Evolutionary conservation across 495 filamentous ascomycete genomes (phyloP), one percentile per base, ranked within the genome.

Genomic region (Friedmanniomyces simplex): DNA sequence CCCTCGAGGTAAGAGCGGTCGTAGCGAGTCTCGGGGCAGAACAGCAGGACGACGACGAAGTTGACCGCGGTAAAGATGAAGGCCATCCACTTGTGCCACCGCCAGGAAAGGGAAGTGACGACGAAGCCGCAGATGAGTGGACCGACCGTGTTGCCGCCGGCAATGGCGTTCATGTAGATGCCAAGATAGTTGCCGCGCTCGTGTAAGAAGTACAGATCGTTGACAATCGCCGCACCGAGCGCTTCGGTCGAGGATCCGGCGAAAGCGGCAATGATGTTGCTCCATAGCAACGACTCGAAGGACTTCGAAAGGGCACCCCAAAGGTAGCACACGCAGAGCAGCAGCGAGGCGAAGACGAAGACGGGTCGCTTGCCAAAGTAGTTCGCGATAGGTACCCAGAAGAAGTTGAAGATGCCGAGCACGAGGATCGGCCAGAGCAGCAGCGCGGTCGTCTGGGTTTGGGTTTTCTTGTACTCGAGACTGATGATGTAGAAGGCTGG

Each of bases 321-420:
- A 11, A 70, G 57, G 47, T 67, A 67, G 53, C 50, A 60, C 10
- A 66, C 41, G 47, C 60, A 64, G 18, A 70, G 65, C 32, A 70
- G 55, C 5, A 66, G 51, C 5, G 55, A 64, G 3, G 65, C 54
- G 30, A 70, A 66, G 18, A 68, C 66, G 39, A 70, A 70, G 28
- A 69, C 52, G 21, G 68, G 68, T 26, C 68, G 55, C 51, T 70
- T 69, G n/a, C 68, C 68, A 45, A 70, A 67, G 50, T 67, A 68
- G 41, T 68, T 69, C 0, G 68, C 68, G 10, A 70, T 45, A 3
- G 68, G 68, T 10, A 70, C 68, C 68, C 68, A 70, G 47, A 70
- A 64, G 61, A 70, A 70, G 53, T 70, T 70, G 50, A 70, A 70
- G 0, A 66, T 11, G 0, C 68, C 68, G 16, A 70, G 59, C 0